Base-by-base conservation (phyloP, 805 yeast species). In the Candida stauntonica region DNA sequence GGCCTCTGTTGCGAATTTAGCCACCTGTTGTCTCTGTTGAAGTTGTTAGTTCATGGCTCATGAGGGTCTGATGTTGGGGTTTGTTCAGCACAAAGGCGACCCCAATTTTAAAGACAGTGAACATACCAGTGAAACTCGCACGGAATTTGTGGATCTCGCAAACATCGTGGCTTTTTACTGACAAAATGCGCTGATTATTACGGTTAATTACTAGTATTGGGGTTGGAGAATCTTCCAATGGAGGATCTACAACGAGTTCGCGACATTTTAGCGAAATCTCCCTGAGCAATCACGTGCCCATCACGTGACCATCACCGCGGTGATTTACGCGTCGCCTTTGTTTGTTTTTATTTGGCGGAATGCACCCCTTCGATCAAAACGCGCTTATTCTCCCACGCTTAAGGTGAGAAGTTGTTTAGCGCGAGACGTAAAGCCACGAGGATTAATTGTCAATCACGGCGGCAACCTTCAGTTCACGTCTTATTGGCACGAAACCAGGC, bases 1-100 rank as follows among this genome's bases (percentile, higher is more conserved):
- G 5, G 55, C 48, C 24, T 50, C 54, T 4, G 55, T 50, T n/a
- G 55, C 55, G 20, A 52, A 30, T 35, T 35, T 44, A 26, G 48
- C 44, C n/a, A 44, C 36, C 16, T 47, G 50, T 27, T 45, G 46
- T 38, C 43, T 51, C 52, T 49, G 24, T 17, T 8, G 19, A 16
- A 26, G 26, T 16, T 24, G 53, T 47, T 36, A 39, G 38, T 39
- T 9, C 8, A 14, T 4, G 19, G 33, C 14, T 32, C 29, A 14
- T 3, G n/a, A 16, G 6, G 5, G 18, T 5, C 7, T 29, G 20
- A 29, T 29, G 23, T 17, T 13, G 20, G 18, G 7, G 7, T 11
- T 14, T 28, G 31, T 13, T 7, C 31, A 28, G 9, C 16, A 18
- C 9, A 7, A 28, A 15, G 31, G 18, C 17, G 7, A 16, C 11